phyloP scores from a whole-genome alignment of 352 stramenopile genomes.

The Thraustotheca clavata region DNA sequence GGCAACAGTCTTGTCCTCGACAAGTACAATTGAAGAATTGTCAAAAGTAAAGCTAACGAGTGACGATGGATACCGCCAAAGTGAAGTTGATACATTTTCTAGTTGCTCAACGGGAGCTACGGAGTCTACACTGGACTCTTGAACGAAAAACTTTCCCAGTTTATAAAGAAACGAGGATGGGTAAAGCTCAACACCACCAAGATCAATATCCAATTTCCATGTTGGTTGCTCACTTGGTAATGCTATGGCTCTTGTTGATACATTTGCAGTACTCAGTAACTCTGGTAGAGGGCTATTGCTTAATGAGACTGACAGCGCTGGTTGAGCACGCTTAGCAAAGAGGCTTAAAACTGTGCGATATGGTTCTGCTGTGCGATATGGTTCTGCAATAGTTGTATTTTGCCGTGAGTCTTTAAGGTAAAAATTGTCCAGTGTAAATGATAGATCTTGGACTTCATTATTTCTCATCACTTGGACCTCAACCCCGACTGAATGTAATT shows the following conservation, averaged over 20 bases:
- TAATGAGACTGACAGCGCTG: too few species aligned
- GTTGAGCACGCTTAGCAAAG: too few species aligned
- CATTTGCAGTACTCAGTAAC: too few species aligned
- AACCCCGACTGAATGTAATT: slow-evolving; percentile 34
- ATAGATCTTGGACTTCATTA: not conserved
- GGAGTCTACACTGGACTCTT: too few species aligned
- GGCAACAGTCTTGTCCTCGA: slow-evolving; percentile 59
- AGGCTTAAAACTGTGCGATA: too few species aligned
- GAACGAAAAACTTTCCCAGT: slow-evolving; percentile 2
- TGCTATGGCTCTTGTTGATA: too few species aligned
- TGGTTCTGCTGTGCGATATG: too few species aligned
- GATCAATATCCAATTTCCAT: not conserved
- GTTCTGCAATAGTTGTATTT: not conserved
- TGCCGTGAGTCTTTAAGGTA: not conserved
- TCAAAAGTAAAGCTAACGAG: not conserved
- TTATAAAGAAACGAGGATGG: not conserved
- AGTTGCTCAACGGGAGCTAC: too few species aligned
- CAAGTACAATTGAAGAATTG: slow-evolving; percentile 43
- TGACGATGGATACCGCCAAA: not conserved
- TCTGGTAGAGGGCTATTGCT: too few species aligned
- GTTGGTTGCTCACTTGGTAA: too few species aligned
- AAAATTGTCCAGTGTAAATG: not conserved
- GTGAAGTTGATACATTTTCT: not conserved
- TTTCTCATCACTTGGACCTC: not conserved
- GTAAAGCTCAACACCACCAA: not conserved